Evolutionary conservation across 257 asterid species (phyloP), one percentile per base, ranked within the genome.

Genomic region (Solanum sitiens): DNA sequence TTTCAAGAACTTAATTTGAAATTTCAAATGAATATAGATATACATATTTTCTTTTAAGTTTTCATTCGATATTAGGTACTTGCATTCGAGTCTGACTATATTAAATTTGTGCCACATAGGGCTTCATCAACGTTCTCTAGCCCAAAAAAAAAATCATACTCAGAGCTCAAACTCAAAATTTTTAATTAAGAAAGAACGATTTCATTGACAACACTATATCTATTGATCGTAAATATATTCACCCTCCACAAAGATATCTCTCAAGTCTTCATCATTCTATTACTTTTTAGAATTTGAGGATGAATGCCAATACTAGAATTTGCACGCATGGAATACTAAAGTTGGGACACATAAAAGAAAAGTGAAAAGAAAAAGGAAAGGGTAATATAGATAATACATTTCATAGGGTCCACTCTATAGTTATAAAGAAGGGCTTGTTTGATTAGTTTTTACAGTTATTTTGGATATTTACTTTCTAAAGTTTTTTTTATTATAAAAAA

Each of bases 391-490:
- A 83, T 27, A 68, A 85, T 80, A 42, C 83, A 27, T 42, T 42
- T 21, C 9, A 27, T 30, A n/a, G 68, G 85, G 85, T 80, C 85
- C 85, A 80, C 65, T 80, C 18, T 23, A 33, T 23, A 33, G 50
- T 56, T 61, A 82, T 44, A 32, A 82, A 68, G 59, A 67, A 75
- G n/a, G 11, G 20, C 5, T 4, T 68, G n/a, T 8, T 27, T 68
- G 65, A 84, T 68, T 80, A 74, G 87, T 83, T 87, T 89, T 89
- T 77, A 86, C 89, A 32, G 88, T 86, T 88, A 85, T 79, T 44
- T 75, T 85, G 91, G 47, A 87, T 33, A 6, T 87, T 87, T 67
- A 73, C 88, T 39, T 70, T 56, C 25, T 61, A 85, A 85, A 53
- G 74, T 73, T 63, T 70, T 13, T 13, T 30, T 53, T 15, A 16